Percentiles rank a stretch among this genome's conserved stretches.
phyloP scores from a whole-genome alignment of 768 basidiomycete genomes.

The Suillus luteus region DNA sequence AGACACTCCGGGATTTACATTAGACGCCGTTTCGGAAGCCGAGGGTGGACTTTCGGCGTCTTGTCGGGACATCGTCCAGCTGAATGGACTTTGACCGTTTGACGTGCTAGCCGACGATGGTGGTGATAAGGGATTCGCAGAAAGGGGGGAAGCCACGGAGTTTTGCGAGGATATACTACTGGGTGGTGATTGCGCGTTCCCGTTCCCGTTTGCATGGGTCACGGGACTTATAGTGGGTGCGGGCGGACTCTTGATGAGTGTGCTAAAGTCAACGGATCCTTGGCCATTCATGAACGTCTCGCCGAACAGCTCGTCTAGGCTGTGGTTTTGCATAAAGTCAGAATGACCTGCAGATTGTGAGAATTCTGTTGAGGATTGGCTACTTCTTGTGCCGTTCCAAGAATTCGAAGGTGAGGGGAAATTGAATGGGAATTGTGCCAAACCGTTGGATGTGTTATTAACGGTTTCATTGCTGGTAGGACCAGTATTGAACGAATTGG shows the following conservation, averaged over 20 bases:
- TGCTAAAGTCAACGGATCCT: slow-evolving; percentile 35
- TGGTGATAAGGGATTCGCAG: slow-evolving; percentile 23
- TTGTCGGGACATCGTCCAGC: slow-evolving; percentile 29
- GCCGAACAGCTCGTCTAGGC: slow-evolving; percentile 50
- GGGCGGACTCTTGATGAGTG: slow-evolving; percentile 34
- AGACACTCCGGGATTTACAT: slow-evolving; percentile 36
- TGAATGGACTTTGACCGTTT: slow-evolving; percentile 27
- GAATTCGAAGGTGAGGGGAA: slow-evolving; percentile 39
- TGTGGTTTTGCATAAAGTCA: slow-evolving; percentile 30
- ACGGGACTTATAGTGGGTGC: slow-evolving; percentile 52
- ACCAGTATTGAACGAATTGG: slow-evolving; percentile 30
- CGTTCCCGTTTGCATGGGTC: slow-evolving; percentile 39
- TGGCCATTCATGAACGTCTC: slow-evolving; percentile 37
- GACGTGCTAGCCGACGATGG: slow-evolving; percentile 30
- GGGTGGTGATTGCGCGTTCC: slow-evolving; percentile 21
- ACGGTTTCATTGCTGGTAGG: slow-evolving; percentile 12
- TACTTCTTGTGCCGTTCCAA: slow-evolving; percentile 26
- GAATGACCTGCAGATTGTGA: slow-evolving; percentile 20
- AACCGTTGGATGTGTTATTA: slow-evolving; percentile 20
- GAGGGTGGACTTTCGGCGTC: slow-evolving; percentile 37
- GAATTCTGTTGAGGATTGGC: slow-evolving; percentile 30
- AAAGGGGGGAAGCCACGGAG: slow-evolving; percentile 16
- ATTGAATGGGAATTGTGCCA: slow-evolving; percentile 48
- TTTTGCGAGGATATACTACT: slow-evolving; percentile 17
- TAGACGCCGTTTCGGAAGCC: slow-evolving; percentile 39